These are phyloP conservation scores for Pseudocercospora ulei DNA, from an alignment of 2,329 filamentous ascomycete genomes.

Conservation along the genomic window DNA sequence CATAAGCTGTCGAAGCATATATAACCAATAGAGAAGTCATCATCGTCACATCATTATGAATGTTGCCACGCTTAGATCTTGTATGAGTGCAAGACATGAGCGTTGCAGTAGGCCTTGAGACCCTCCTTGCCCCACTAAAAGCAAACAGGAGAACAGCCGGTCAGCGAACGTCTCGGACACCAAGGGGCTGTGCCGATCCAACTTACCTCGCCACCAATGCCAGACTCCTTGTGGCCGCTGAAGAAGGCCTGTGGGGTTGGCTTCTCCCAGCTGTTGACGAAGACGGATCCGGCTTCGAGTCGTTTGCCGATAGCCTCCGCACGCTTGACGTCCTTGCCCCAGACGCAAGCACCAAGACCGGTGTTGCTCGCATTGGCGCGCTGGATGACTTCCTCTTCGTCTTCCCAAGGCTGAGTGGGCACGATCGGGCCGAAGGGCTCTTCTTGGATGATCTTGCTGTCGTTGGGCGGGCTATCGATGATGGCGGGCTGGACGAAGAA, in stretches of 20 bases:
- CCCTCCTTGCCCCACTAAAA: constrained; percentile 41
- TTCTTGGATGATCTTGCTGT: constrained; percentile 37
- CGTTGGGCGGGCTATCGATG: constrained; percentile 41
- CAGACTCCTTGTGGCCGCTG: constrained; percentile 62
- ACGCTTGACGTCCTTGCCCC: constrained; percentile 43
- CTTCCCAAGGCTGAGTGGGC: constrained; percentile 40
- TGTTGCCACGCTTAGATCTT: constrained; percentile 32
- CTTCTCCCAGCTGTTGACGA: constrained; percentile 47
- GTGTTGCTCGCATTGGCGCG: constrained; percentile 44
- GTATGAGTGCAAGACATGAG: constrained; percentile 42
- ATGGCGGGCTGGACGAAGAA: constrained; percentile 41
- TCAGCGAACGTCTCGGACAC: too few species aligned
- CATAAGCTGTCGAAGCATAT: too few species aligned
- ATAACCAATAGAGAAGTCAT: too few species aligned
- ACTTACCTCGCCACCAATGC: constrained; percentile 50
- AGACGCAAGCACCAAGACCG: constrained; percentile 49
- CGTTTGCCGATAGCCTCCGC: constrained; percentile 42
- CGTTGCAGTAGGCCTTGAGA: constrained; percentile 42
- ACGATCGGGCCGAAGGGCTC: constrained; percentile 48
- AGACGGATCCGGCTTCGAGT: constrained; percentile 49
- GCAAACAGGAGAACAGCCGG: too few species aligned
- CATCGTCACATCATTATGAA: too few species aligned
- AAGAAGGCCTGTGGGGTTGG: constrained; percentile 47
- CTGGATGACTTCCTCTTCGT: constrained; percentile 42
- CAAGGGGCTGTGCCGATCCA: too few species aligned